Base-by-base conservation (phyloP, 805 yeast genomes). In the Cyberlindnera xishuangbannaensis region DNA sequence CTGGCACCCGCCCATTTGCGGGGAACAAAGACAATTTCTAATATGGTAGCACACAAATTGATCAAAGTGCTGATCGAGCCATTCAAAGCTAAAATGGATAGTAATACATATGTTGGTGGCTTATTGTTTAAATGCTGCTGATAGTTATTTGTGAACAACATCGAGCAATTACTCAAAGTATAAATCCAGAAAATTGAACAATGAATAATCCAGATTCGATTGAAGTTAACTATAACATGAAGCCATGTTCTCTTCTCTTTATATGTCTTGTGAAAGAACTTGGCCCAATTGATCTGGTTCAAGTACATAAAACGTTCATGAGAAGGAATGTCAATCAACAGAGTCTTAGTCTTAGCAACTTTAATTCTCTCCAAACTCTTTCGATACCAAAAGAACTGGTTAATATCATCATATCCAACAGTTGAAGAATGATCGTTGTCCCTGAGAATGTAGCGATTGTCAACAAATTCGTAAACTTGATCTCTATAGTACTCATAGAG, bases 331-430 rank as follows among this genome's bases (percentile, higher is more conserved):
- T 47, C 44, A 14, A 50, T 42, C 28, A 48, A 40, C 5, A 31
- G 31, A 8, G 17, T 40, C 28, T 65, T 65, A 7, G 69, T 63
- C 27, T 66, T 67, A 3, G 57, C 48, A 20, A 81, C 51, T 2
- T 59, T 58, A 14, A 86, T 66, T 31, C 68, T 67, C 41, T 74
- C 75, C 33, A 86, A 62, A 0, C 92, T 86, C 40, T 75, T 70
- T 4, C 76, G 67, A 46, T 81, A 77, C 96, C 96, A 86, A 51
- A 86, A 86, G 24, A 82, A 62, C 50, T 86, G 95, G 52, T 86
- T 86, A 55, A 86, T 77, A 55, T 86, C 96, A 60, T 86, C 96
- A 55, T 86, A 86, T 0, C 96, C 96, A 38, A 86, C 77, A 5
- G 74, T 73, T 18, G 71, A 60, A 12, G 74, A 66, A 51, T 86